Conservation (phyloP, 2,329 filamentous ascomycete species). For the Pseudogymnoascus sp. region DNA sequence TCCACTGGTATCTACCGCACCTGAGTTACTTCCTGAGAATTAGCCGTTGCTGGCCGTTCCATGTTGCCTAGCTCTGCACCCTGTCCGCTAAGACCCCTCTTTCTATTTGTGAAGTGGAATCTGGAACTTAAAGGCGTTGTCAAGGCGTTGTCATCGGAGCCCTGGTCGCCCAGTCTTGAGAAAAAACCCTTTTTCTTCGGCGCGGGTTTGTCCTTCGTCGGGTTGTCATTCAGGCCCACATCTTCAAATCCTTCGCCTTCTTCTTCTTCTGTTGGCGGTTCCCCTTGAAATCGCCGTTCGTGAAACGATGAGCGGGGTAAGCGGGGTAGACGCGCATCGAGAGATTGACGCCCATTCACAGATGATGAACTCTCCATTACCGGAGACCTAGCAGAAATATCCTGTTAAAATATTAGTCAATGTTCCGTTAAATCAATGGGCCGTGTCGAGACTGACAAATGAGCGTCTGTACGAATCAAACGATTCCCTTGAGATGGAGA, state of each 20-base stretch:
- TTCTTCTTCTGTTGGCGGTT: slow-evolving; percentile 64
- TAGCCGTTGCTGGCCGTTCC: slow-evolving; percentile 18
- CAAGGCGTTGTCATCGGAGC: slow-evolving; percentile 30
- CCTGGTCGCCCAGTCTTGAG: slow-evolving; percentile 62
- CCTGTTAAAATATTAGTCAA: slow-evolving; percentile 43
- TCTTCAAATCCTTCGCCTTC: slow-evolving; percentile 83
- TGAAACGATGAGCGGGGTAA: slow-evolving; percentile 53
- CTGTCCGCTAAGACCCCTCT: slow-evolving; percentile 61
- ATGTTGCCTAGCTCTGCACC: slow-evolving; percentile 65
- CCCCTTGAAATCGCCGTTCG: slow-evolving; percentile 48
- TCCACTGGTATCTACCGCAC: background rate
- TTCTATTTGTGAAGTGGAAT: slow-evolving; percentile 54
- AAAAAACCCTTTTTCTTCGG: slow-evolving; percentile 70
- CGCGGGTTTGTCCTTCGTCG: slow-evolving; percentile 43
- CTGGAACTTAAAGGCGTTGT: slow-evolving; percentile 40
- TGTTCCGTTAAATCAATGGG: background rate
- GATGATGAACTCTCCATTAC: slow-evolving; percentile 49
- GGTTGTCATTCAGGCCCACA: slow-evolving; percentile 74
- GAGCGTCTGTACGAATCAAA: slow-evolving; percentile 95
- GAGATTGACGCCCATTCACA: slow-evolving; percentile 60
- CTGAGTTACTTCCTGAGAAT: background rate
- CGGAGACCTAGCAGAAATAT: slow-evolving; percentile 82
- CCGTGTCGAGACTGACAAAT: slow-evolving; percentile 56
- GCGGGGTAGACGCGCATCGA: slow-evolving; percentile 61
- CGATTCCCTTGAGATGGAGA: slow-evolving; percentile 90